Percentiles rank a stretch among this genome's conserved stretches.
Conservation (phyloP, 441 rosid genomes). For the Metrosideros polymorpha region DNA sequence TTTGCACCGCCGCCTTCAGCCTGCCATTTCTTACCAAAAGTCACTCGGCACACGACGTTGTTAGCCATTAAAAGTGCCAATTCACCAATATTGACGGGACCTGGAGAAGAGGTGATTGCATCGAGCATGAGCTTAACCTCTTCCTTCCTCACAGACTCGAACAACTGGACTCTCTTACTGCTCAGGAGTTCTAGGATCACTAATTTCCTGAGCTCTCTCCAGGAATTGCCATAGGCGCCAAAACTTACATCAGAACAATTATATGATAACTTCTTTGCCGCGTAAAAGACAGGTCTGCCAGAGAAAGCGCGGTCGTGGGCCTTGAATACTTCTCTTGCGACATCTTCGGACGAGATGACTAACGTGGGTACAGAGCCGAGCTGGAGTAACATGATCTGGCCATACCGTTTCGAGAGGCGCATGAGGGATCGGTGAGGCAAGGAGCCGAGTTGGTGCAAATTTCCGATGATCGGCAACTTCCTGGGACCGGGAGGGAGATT, state of each 20-base stretch:
- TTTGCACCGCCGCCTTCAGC: background rate
- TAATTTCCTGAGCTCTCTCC: constrained; percentile 9
- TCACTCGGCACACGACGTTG: background rate
- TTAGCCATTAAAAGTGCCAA: background rate
- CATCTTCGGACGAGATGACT: constrained; percentile 1
- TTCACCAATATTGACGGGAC: background rate
- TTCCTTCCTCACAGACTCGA: background rate
- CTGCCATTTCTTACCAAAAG: background rate
- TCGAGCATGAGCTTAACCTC: background rate
- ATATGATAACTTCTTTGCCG: background rate
- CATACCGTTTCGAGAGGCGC: background rate
- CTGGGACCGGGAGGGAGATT: constrained; percentile 9
- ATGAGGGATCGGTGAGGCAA: constrained; percentile 4
- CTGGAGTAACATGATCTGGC: background rate
- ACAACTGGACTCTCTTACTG: background rate
- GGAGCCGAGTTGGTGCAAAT: constrained; percentile 11
- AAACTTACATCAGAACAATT: constrained; percentile 1
- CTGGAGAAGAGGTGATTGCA: background rate
- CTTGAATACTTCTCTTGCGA: constrained; percentile 6
- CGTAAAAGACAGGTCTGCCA: background rate
- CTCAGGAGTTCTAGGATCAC: background rate
- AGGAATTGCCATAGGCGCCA: background rate
- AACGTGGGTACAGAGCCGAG: constrained; percentile 3
- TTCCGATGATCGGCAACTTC: constrained; percentile 4
- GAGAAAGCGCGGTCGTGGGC: constrained; percentile 5